These are phyloP conservation scores for Pilasporangium apinafurcum DNA, from an alignment of 352 stramenopile species.

Conservation along the genomic window DNA sequence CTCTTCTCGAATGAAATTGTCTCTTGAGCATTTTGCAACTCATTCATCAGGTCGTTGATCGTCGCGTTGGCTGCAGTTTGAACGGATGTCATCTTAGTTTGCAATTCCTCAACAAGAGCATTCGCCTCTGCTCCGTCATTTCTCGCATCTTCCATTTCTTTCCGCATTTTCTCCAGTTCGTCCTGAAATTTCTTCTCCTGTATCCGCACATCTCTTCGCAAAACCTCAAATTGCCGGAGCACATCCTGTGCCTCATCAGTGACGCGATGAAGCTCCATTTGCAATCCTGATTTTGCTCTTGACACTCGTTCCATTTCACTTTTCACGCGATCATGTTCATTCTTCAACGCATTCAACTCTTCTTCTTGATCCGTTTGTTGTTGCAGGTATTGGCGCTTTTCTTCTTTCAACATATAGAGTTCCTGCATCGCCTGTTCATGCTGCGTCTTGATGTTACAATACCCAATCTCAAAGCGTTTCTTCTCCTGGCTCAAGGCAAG, in stretches of 20 bases:
- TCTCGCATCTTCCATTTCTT: constrained; percentile 40
- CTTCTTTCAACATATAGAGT: constrained; percentile 21
- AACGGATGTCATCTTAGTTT: constrained; percentile 60
- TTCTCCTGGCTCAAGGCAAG: constrained; percentile 23
- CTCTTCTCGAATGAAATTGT: constrained; percentile 43
- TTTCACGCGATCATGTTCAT: constrained; percentile 16
- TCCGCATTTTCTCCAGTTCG: constrained; percentile 32
- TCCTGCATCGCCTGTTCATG: constrained; percentile 22
- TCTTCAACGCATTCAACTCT: constrained; percentile 9
- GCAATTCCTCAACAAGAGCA: constrained; percentile 44
- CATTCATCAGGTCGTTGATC: constrained; percentile 63
- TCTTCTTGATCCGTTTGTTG: constrained; percentile 26
- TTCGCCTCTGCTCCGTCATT: constrained; percentile 29
- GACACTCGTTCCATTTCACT: constrained; percentile 35
- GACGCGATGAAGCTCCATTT: constrained; percentile 46
- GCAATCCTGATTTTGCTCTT: constrained; percentile 37
- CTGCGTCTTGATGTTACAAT: constrained; percentile 12
- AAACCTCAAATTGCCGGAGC: constrained; percentile 54
- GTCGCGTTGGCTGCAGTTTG: constrained; percentile 72
- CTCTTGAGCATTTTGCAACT: constrained; percentile 57
- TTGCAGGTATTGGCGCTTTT: constrained; percentile 17
- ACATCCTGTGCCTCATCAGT: constrained; percentile 51
- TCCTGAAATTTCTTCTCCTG: constrained; percentile 30
- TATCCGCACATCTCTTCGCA: constrained; percentile 37
- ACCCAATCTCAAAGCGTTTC: constrained; percentile 26